Base-by-base conservation (phyloP, 164 flowering plant genomes). In the Litsea cubeba region DNA sequence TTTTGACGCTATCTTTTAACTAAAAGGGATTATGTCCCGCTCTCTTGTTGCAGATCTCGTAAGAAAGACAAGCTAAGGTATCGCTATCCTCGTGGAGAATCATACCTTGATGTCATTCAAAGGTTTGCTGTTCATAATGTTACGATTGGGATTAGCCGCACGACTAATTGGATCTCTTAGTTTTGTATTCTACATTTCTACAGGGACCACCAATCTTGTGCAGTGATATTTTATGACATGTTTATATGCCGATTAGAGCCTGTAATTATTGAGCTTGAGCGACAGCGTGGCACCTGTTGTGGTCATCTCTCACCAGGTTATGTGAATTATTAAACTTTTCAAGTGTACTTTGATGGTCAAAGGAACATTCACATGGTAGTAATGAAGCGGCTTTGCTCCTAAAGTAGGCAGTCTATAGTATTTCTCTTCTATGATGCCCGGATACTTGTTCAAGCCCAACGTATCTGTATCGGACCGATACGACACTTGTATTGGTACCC, bases 31-130 rank as follows among this genome's bases (percentile, higher is more conserved):
- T 63, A 18, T 66, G 10, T 32, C 22, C 4, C 32, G 23, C 65
- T 50, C n/a, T 49, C 58, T 62, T 66, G 62, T 72, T 80, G 71
- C 85, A 96, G 99, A 81, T 81, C 97, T 12, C 95, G 98, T 28
- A 86, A 92, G 84, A 94, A 96, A 82, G 99, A 96, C 82, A 94
- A 96, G 81, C 82, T 96, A 74, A 85, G 97, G 80, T 96, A 96
- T 75, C 87, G 99, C 17, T 96, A 96, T 84, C 99, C 99, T 82
- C 97, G 99, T 64, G 99, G 99, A 64, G 99, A 96, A 78, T 96
- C 98, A 71, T 95, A 95, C 77, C 87, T 93, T 69, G 99, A 95
- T 87, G 99, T 95, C 71, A 95, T 95, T 77, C 99, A 96, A 81
- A 94, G 98, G 99, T 96, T 71, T 82, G 79, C 49, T 65, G 28